Evolutionary conservation across 2,329 filamentous ascomycete genomes (phyloP).

Genomic region (Trichoderma afroharzianum): DNA sequence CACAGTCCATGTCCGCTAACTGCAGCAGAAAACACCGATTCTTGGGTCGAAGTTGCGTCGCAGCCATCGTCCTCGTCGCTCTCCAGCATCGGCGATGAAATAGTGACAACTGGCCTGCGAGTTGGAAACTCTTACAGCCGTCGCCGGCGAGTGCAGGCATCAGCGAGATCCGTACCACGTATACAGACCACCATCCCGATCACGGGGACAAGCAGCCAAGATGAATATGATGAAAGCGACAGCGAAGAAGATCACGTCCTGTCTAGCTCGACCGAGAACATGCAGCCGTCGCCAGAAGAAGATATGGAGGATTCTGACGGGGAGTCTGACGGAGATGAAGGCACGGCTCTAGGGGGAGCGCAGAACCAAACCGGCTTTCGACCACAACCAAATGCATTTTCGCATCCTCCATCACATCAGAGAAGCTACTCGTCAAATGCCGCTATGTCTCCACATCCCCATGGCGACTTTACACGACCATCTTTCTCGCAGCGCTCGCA

Average conservation of each 20-base stretch:
- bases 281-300: slow-evolving; percentile 36
- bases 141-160: slow-evolving; percentile 49
- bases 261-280: slow-evolving; percentile 57
- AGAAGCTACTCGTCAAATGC: slow-evolving; percentile 50
- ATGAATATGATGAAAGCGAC: slow-evolving; percentile 92
- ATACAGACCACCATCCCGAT: slow-evolving; percentile 41
- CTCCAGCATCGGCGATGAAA: slow-evolving; percentile 81
- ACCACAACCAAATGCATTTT: slow-evolving; percentile 89
- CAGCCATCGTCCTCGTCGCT: slow-evolving; percentile 91
- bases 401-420: slow-evolving; percentile 66
- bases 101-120: slow-evolving; percentile 81
- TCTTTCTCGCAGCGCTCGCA: slow-evolving; percentile 48
- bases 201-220: slow-evolving; percentile 70
- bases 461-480: slow-evolving; percentile 49
- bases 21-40: slow-evolving; percentile 70
- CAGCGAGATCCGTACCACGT: slow-evolving; percentile 34
- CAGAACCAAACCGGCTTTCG: slow-evolving; percentile 61
- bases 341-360: slow-evolving; percentile 69
- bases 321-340: slow-evolving; percentile 62
- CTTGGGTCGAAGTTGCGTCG: slow-evolving; percentile 92
- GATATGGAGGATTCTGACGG: slow-evolving; percentile 43
- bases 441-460: slow-evolving; percentile 46
- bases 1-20: slow-evolving; percentile 17
- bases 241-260: slow-evolving; percentile 74
- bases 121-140: slow-evolving; percentile 64